Evolutionary conservation across 2,329 filamentous ascomycete species (phyloP).

Genomic region (Ophiostoma ulmi): DNA sequence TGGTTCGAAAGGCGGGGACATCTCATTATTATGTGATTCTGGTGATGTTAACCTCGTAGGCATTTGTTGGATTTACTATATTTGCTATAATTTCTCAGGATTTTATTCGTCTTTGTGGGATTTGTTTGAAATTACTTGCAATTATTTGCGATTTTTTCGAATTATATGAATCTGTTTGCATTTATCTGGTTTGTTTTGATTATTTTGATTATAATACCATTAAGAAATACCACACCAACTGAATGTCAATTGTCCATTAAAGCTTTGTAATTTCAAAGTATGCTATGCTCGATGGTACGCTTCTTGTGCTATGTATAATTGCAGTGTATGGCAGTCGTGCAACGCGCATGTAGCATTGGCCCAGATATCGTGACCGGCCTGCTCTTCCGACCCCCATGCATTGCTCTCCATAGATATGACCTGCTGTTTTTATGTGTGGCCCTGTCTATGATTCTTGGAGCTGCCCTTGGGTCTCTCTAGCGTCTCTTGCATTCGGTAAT

Average conservation of each 20-base stretch:
- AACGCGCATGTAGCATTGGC: background rate
- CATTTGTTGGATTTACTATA: background rate
- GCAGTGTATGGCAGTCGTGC: background rate
- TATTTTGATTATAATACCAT: background rate
- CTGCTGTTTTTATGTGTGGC: background rate
- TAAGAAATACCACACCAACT: background rate
- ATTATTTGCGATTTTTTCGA: background rate
- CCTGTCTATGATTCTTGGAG: background rate
- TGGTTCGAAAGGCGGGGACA: slow-evolving; percentile 81
- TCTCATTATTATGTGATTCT: slow-evolving; percentile 28
- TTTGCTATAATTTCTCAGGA: background rate
- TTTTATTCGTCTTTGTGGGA: background rate
- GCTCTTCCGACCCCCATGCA: background rate
- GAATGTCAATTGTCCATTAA: background rate
- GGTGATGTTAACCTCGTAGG: background rate
- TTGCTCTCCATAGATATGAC: background rate
- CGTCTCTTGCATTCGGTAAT: background rate
- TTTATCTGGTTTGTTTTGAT: background rate
- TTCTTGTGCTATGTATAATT: background rate
- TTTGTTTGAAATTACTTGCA: background rate
- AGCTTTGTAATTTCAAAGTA: background rate
- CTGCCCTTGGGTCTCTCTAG: background rate
- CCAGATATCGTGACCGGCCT: background rate
- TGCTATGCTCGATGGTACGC: background rate
- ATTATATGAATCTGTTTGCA: background rate